Evolutionary conservation across 768 basidiomycete genomes (phyloP).

Genomic region (Cyclocybe cylindracea): DNA sequence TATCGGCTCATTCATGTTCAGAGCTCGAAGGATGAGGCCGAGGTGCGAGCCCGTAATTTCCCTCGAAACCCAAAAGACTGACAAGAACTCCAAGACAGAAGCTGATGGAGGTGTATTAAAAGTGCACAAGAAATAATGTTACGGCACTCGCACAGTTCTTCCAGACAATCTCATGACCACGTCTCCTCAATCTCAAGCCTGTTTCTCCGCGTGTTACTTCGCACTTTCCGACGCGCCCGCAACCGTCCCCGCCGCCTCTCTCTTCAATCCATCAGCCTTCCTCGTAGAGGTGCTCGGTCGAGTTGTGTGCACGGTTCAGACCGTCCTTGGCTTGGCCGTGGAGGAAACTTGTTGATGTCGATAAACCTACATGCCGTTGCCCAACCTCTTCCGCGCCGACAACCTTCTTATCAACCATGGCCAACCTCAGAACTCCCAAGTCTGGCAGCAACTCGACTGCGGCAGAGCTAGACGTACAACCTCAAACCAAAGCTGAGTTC

Average conservation of each 20-base stretch:
- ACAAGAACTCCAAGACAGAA: not conserved
- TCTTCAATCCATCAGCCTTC: constrained; percentile 34
- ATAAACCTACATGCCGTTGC: too few relatives aligned
- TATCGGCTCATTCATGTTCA: too few relatives aligned
- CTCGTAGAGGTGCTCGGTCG: constrained; percentile 41
- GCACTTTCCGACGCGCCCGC: constrained; percentile 36
- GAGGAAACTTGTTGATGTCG: too few relatives aligned
- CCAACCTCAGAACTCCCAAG: too few relatives aligned
- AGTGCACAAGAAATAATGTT: not conserved
- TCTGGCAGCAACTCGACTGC: too few relatives aligned
- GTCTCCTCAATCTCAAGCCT: constrained; percentile 17
- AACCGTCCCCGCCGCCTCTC: constrained; percentile 30
- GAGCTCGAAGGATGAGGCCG: too few relatives aligned
- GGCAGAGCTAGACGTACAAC: too few relatives aligned
- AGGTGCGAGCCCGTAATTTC: too few relatives aligned
- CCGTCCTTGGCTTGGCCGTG: constrained; percentile 19
- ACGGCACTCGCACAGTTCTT: not conserved
- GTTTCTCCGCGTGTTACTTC: constrained; percentile 27
- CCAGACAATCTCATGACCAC: not conserved
- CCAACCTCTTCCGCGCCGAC: too few relatives aligned
- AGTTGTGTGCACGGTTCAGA: constrained; percentile 33
- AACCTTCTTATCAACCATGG: too few relatives aligned
- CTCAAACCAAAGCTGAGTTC: too few relatives aligned
- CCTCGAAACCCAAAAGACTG: too few relatives aligned
- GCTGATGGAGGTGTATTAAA: not conserved